phyloP scores from a whole-genome alignment of 78 protist species.

The Guillardia theta region DNA sequence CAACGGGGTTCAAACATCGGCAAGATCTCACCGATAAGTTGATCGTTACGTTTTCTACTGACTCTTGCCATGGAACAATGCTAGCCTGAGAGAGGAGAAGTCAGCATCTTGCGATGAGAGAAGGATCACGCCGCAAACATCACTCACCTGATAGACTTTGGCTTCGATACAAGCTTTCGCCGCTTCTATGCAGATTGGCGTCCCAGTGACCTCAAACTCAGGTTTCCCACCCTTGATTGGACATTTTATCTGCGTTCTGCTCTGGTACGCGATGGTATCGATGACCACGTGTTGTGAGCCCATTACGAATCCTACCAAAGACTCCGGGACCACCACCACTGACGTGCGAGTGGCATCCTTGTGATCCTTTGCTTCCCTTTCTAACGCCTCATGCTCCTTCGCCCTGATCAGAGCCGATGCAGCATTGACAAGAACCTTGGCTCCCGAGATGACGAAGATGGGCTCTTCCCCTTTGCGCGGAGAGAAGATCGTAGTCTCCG shows the following conservation, averaged over 20 bases:
- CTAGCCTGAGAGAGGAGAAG: background rate
- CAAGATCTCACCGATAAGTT: background rate
- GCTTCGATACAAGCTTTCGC: background rate
- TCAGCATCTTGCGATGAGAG: background rate
- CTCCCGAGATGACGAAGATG: background rate
- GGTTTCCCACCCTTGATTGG: background rate
- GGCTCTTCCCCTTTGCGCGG: background rate
- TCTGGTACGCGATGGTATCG: background rate
- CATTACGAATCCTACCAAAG: background rate
- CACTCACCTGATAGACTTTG: background rate
- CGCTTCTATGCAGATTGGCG: background rate
- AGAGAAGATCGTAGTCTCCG: background rate
- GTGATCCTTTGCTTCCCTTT: background rate
- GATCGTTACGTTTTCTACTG: background rate
- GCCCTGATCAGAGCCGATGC: background rate
- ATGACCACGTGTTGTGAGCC: background rate
- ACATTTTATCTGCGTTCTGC: background rate
- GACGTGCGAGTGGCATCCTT: background rate
- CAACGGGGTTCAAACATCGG: background rate
- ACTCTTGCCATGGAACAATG: background rate
- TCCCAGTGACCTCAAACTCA: background rate
- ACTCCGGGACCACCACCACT: background rate
- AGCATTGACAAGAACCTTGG: background rate
- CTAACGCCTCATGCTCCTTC: background rate
- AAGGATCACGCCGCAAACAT: background rate